phyloP scores from a whole-genome alignment of 2,329 filamentous ascomycete species.

The Fusarium circinatum region DNA sequence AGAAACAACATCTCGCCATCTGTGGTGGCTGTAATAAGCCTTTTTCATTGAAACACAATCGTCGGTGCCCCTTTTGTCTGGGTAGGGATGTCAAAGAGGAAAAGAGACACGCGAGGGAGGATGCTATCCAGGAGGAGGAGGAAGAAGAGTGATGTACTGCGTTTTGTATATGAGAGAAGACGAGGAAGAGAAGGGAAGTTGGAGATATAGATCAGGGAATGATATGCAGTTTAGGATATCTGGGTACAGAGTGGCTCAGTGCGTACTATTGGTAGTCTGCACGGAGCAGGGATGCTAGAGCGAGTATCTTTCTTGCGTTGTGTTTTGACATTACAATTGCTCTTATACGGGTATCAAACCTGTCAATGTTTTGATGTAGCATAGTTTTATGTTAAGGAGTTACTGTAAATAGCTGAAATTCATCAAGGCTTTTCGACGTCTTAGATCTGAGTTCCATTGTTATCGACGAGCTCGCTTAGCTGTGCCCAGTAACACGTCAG shows the following conservation, averaged over 20 bases:
- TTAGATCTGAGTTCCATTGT: not conserved
- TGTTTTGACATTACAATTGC: not conserved
- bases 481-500: rapidly evolving
- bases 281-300: not conserved
- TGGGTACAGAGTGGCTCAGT: not conserved
- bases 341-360: no score
- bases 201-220: not conserved
- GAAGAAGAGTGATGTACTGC: not conserved
- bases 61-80: not conserved
- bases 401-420: not conserved
- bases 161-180: rapidly evolving
- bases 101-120: no score
- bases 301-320: not conserved
- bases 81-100: no score
- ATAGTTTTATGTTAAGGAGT: not conserved
- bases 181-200: not conserved
- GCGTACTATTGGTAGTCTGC: not conserved
- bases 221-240: not conserved
- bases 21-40: not conserved
- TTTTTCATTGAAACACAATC: not conserved
- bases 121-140: not conserved
- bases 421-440: not conserved
- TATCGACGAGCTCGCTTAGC: not conserved
- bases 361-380: not conserved
- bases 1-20: not conserved